A percentile compares a stretch with the other conserved stretches of the same genome.
Conservation (phyloP, 129 eudicot genomes). For the Centrapalus pauciflorus region DNA sequence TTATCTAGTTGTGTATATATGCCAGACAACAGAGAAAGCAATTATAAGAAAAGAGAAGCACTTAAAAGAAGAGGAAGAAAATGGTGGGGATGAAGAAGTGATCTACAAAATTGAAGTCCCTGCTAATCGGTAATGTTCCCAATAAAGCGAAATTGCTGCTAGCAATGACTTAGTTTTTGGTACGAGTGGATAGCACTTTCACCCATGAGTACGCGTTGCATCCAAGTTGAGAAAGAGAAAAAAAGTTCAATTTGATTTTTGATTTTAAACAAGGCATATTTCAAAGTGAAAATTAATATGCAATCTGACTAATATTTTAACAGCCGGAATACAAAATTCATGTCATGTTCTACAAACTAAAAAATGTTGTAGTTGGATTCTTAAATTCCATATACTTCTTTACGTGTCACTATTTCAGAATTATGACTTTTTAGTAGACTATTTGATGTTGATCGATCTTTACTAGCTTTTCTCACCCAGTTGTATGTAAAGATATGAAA, state of each 20-base stretch:
- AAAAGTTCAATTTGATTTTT: neutral
- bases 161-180: no score
- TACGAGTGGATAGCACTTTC: no score
- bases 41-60: conserved; percentile 88
- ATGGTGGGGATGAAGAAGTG: conserved; percentile 58
- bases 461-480: neutral
- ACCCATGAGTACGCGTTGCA: neutral
- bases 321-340: neutral
- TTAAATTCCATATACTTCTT: neutral
- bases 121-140: conserved; percentile 63
- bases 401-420: no score
- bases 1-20: conserved; percentile 2
- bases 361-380: neutral
- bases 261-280: neutral
- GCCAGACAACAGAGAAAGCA: conserved; percentile 90
- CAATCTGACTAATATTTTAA: neutral
- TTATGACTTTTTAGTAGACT: neutral
- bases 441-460: conserved; percentile 2
- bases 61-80: conserved; percentile 64
- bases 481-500: neutral
- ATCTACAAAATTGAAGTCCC: conserved; percentile 91
- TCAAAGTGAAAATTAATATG: neutral
- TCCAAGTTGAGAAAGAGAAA: neutral
- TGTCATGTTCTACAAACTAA: neutral
- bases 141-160: neutral